phyloP scores from a whole-genome alignment of 176 grass and related monocot genomes.

The Phyllostachys edulis region DNA sequence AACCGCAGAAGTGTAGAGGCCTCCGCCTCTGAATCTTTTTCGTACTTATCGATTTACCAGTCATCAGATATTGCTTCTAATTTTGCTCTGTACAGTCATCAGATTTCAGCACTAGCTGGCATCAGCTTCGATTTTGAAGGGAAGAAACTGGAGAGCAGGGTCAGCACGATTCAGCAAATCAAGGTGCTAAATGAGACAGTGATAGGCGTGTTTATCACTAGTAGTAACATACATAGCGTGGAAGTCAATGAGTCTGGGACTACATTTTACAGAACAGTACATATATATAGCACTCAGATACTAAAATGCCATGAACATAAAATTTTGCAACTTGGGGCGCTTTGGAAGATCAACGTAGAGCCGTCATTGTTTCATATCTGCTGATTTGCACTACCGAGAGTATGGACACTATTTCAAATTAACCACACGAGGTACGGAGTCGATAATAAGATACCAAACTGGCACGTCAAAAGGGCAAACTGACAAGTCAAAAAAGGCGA shows the following conservation, averaged over 20 bases:
- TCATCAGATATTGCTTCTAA: neutral
- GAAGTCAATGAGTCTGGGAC: too few relatives aligned
- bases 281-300: too few relatives aligned
- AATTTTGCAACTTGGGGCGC: neutral
- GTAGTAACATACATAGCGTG: too few relatives aligned
- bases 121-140: neutral
- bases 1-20: neutral
- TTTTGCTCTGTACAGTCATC: neutral
- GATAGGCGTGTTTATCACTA: neutral
- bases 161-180: neutral
- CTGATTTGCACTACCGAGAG: too few relatives aligned
- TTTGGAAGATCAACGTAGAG: neutral
- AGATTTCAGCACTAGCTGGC: neutral
- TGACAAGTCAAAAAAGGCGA: conserved; percentile 8
- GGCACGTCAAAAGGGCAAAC: neutral
- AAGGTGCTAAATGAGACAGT: neutral
- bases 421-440: neutral
- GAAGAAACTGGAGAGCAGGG: neutral
- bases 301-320: neutral
- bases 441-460: conserved; percentile 19
- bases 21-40: neutral
- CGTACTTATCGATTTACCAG: neutral
- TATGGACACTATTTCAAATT: neutral
- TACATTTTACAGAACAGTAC: too few relatives aligned
- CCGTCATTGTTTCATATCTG: neutral